Evolutionary conservation across 2,329 filamentous ascomycete species (phyloP).

Genomic region (Penicillium sp.): DNA sequence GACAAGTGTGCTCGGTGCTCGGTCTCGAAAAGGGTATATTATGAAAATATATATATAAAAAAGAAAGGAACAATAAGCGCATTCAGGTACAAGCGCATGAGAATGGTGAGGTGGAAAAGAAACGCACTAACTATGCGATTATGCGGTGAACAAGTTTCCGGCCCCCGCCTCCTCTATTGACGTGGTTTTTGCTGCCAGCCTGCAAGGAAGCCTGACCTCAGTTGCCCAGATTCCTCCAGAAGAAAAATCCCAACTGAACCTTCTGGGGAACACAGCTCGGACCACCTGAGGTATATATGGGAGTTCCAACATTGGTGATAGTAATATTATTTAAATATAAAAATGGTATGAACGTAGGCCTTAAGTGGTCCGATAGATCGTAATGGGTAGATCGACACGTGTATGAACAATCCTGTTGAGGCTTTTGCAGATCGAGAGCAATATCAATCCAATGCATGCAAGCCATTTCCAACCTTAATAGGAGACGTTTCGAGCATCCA

Average conservation of each 20-base stretch:
- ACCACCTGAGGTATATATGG: not conserved
- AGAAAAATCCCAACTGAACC: constrained; percentile 4
- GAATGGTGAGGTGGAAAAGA: not conserved
- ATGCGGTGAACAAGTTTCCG: constrained; percentile 18
- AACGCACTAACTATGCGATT: constrained; percentile 4
- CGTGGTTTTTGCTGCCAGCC: constrained; percentile 17
- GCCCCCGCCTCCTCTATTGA: constrained; percentile 17
- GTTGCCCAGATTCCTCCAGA: not conserved
- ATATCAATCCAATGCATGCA: constrained; percentile 16
- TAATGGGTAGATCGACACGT: not conserved
- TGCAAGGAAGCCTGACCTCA: constrained; percentile 31
- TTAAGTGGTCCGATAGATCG: not conserved
- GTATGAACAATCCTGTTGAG: not conserved
- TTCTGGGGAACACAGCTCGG: too few species aligned
- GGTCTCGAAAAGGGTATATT: too few species aligned
- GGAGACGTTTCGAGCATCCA: constrained; percentile 38
- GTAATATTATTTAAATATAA: too few species aligned
- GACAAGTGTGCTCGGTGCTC: not conserved
- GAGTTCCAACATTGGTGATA: not conserved
- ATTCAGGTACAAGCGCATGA: constrained; percentile 13
- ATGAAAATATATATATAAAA: not conserved
- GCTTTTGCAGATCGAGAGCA: constrained; percentile 2
- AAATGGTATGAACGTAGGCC: too few species aligned
- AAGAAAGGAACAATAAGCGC: constrained; percentile 12
- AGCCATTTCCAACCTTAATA: constrained; percentile 29